A percentile compares a stretch with the other conserved stretches of the same genome.
phyloP scores from a whole-genome alignment of 2,329 filamentous ascomycete species.

The Hyphodiscus sp. region DNA sequence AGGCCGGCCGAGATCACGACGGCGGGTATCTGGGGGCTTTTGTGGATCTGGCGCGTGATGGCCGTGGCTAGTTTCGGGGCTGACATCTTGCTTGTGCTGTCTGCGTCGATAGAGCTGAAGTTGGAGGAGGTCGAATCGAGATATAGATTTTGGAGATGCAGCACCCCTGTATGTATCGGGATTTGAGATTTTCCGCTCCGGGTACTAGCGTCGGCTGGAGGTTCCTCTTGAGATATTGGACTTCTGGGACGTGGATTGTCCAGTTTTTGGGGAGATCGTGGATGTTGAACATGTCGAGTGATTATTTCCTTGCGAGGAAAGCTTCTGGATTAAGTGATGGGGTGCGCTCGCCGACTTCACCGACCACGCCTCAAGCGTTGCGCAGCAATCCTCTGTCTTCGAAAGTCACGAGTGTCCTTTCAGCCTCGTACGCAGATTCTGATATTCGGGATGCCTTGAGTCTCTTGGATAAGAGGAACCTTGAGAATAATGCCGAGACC shows the following conservation, averaged over 20 bases:
- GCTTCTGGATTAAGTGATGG: conserved; percentile 20
- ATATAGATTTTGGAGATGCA: background rate
- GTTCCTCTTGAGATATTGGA: no score
- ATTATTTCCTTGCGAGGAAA: conserved; percentile 24
- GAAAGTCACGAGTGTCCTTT: conserved; percentile 79
- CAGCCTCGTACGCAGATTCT: conserved; percentile 84
- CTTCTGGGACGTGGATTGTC: background rate
- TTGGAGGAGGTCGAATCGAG: background rate
- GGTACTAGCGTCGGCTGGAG: background rate
- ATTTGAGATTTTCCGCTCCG: background rate
- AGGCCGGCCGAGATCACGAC: conserved; percentile 72
- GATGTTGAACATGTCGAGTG: conserved; percentile 19
- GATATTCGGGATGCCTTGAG: conserved; percentile 82
- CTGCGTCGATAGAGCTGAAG: background rate
- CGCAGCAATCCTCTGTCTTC: conserved; percentile 61
- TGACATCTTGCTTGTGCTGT: background rate
- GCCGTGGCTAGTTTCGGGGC: background rate
- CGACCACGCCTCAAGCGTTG: conserved; percentile 23
- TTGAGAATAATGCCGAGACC: conserved; percentile 70
- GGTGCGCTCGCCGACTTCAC: conserved; percentile 18
- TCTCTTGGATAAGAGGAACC: conserved; percentile 65
- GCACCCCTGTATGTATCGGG: no score
- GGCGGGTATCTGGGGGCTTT: conserved; percentile 10
- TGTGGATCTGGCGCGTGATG: background rate
- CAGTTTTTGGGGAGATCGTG: background rate